Base-by-base conservation (phyloP, 805 yeast species). In the Cyberlindnera mrakii region DNA sequence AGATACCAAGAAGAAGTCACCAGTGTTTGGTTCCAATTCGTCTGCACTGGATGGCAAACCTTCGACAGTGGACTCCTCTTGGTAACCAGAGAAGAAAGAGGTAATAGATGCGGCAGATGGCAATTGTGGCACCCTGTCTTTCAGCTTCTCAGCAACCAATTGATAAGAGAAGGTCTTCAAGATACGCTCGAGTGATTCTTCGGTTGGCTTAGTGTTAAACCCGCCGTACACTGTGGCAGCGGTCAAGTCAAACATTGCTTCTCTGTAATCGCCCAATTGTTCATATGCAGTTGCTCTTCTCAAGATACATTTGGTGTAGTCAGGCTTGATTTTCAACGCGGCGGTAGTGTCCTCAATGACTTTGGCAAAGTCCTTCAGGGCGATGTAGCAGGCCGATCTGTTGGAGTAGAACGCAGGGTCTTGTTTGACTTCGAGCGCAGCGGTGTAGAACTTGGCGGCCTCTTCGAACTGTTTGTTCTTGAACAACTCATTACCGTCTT, bases 201-300 rank as follows among this genome's bases (percentile, higher is more conserved):
- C 96, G 47, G 85, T 75, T 19, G 85, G 73, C 58, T 81, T 80
- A 62, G 86, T 85, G 59, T 77, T 78, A 67, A 85, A 82, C 35
- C 93, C 93, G 45, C 93, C 93, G 61, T 80, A 78, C 46, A 93
- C 77, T 39, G 96, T 82, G 55, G 90, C 76, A 3, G 95, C 89
- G 42, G 97, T 90, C 63, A 85, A 76, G 66, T 93, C 99, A 64
- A 82, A 80, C 78, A 88, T 82, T 36, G 99, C 90, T 46, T 90
- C 95, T 37, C 79, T 77, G 65, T 76, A 89, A 51, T 75, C 70
- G 55, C 79, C 95, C 49, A 88, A 65, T 51, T 78, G 76, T 69
- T 93, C 99, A 63, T 84, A 83, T 29, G 97, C 95, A 52, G 82
- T 78, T 30, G 96, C 96, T 66, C 99, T 84, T 68, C 99, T 87